These are phyloP conservation scores for Papilionanthe hybrid DNA, from an alignment of 116 monocot species.

Conservation along the genomic window DNA sequence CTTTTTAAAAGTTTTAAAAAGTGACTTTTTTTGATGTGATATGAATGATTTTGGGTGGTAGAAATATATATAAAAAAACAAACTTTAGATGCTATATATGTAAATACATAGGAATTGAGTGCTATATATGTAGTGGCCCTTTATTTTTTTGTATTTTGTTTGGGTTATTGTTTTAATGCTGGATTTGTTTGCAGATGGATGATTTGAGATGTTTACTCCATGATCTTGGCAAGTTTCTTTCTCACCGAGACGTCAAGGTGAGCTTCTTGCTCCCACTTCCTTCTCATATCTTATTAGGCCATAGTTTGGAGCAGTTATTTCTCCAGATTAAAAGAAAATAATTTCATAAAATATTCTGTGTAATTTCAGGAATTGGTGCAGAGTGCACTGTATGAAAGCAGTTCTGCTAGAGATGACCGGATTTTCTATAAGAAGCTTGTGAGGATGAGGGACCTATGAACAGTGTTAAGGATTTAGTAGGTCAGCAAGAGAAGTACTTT, in stretches of 20 bases:
- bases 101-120: background rate
- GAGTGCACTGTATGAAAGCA: constrained; percentile 73
- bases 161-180: background rate
- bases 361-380: constrained; percentile 83
- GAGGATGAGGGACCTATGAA: constrained; percentile 45
- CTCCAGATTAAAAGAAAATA: background rate
- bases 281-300: background rate
- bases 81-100: background rate
- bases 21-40: no score
- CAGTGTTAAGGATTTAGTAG: background rate
- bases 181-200: constrained; percentile 52
- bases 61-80: background rate
- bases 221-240: constrained; percentile 80
- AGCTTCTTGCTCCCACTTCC: constrained; percentile 1
- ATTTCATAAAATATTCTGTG: background rate
- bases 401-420: constrained; percentile 73
- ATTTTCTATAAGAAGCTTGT: constrained; percentile 83
- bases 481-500: background rate
- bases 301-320: no score
- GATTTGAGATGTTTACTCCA: constrained; percentile 89
- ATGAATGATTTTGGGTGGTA: no score
- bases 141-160: background rate
- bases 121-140: background rate
- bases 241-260: constrained; percentile 88
- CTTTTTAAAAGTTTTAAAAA: no score